Evolutionary conservation across 495 filamentous ascomycete species (phyloP).

Genomic region (Chaetomium cochliodes): DNA sequence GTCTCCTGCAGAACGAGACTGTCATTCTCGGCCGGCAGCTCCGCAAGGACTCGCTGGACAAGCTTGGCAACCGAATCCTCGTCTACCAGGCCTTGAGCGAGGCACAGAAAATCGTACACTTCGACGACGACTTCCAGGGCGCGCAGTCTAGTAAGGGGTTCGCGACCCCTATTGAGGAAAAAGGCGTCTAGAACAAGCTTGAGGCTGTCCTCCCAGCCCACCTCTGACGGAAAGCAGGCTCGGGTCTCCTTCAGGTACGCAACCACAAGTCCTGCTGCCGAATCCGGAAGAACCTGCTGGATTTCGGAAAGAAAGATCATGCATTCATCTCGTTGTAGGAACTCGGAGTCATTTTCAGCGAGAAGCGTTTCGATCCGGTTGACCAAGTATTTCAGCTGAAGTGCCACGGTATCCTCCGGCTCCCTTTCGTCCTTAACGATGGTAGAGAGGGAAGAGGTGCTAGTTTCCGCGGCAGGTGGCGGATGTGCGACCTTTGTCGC

Average conservation of each 20-base stretch:
- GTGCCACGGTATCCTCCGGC: slow-evolving; percentile 38
- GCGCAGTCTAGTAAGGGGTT: slow-evolving; percentile 63
- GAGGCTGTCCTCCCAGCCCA: slow-evolving; percentile 64
- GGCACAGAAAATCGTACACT: slow-evolving; percentile 60
- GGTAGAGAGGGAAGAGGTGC: slow-evolving; percentile 14
- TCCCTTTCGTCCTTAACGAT: slow-evolving; percentile 28
- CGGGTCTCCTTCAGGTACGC: slow-evolving; percentile 59
- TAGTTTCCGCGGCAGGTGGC: slow-evolving; percentile 18
- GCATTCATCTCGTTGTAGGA: slow-evolving; percentile 60
- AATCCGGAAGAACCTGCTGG: slow-evolving; percentile 56
- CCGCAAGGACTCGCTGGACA: slow-evolving; percentile 47
- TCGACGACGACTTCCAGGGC: slow-evolving; percentile 68
- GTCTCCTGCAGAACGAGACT: slow-evolving; percentile 51
- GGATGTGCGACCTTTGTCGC: slow-evolving; percentile 40
- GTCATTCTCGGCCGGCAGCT: slow-evolving; percentile 56
- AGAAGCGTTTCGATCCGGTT: slow-evolving; percentile 47
- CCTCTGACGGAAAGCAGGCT: slow-evolving; percentile 69
- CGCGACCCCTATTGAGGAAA: slow-evolving; percentile 60
- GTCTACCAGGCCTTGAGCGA: slow-evolving; percentile 52
- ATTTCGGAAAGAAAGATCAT: slow-evolving; percentile 68
- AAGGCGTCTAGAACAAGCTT: slow-evolving; percentile 62
- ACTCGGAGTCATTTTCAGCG: slow-evolving; percentile 37
- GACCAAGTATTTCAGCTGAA: slow-evolving; percentile 40
- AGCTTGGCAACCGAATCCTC: slow-evolving; percentile 44
- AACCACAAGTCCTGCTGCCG: slow-evolving; percentile 57